A percentile compares a stretch with the other conserved stretches of the same genome.
phyloP scores from a whole-genome alignment of 2,329 filamentous ascomycete species.

The Alternaria brassicicola region DNA sequence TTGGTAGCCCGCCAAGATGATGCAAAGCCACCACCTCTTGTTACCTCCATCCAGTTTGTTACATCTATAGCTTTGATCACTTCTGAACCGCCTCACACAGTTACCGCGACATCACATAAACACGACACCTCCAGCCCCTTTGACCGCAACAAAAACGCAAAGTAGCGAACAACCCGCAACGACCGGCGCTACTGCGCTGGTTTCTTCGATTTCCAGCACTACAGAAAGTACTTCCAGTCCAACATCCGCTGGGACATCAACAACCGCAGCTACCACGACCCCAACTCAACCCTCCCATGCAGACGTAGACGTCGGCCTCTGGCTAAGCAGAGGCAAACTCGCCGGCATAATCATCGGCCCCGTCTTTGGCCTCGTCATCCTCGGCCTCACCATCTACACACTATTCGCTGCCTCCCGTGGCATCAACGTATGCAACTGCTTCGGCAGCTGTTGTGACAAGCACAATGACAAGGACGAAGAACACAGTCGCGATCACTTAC shows the following conservation, averaged over 20 bases:
- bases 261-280: background rate
- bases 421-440: conserved; percentile 16
- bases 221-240: background rate
- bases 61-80: background rate
- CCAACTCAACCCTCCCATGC: background rate
- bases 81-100: background rate
- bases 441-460: background rate
- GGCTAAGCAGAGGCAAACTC: background rate
- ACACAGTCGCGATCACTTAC: background rate
- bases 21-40: background rate
- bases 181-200: background rate
- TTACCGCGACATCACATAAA: background rate
- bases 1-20: background rate
- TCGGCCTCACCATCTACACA: conserved; percentile 2
- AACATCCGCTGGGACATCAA: background rate
- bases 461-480: background rate
- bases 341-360: conserved; percentile 2
- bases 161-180: background rate
- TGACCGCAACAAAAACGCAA: background rate
- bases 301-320: background rate
- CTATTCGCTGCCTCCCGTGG: conserved; percentile 1
- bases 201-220: background rate
- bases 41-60: background rate
- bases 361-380: conserved; percentile 3
- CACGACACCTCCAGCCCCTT: background rate